phyloP scores from a whole-genome alignment of 768 basidiomycete species.

The Mycena chlorophos region DNA sequence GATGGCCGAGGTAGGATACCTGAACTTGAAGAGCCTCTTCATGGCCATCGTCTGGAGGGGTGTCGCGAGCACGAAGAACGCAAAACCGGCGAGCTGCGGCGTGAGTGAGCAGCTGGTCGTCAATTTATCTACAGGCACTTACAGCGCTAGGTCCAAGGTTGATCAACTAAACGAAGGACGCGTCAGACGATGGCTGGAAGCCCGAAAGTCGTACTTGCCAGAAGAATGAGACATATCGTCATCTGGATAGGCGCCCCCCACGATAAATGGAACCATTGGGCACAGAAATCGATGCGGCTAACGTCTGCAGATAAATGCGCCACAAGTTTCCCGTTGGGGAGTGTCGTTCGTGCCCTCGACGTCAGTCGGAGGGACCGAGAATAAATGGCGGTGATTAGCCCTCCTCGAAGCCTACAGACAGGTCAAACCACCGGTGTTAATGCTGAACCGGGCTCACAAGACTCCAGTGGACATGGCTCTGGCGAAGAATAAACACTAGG shows the following conservation, averaged over 20 bases:
- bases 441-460: neutral
- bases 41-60: conserved; percentile 75
- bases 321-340: conserved; percentile 87
- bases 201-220: conserved; percentile 28
- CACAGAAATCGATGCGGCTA: conserved; percentile 87
- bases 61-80: conserved; percentile 63
- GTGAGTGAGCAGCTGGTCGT: neutral
- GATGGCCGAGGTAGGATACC: too few species aligned
- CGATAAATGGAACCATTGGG: conserved; percentile 77
- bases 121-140: neutral
- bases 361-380: conserved; percentile 74
- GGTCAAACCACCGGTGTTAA: neutral
- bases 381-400: conserved; percentile 87
- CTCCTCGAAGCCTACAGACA: conserved; percentile 53
- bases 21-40: conserved; percentile 67
- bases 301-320: conserved; percentile 94
- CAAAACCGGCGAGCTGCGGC: conserved; percentile 46
- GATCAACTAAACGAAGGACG: conserved; percentile 35
- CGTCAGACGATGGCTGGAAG: neutral
- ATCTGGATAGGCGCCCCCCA: conserved; percentile 81
- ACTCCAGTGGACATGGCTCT: conserved; percentile 64
- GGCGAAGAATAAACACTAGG: conserved; percentile 3
- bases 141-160: conserved; percentile 66
- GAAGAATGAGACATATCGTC: conserved; percentile 70
- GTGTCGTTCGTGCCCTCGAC: conserved; percentile 72